A percentile compares a stretch with the other conserved stretches of the same genome.
Conservation (phyloP, 441 rosid genomes). For the Populus hybrid region DNA sequence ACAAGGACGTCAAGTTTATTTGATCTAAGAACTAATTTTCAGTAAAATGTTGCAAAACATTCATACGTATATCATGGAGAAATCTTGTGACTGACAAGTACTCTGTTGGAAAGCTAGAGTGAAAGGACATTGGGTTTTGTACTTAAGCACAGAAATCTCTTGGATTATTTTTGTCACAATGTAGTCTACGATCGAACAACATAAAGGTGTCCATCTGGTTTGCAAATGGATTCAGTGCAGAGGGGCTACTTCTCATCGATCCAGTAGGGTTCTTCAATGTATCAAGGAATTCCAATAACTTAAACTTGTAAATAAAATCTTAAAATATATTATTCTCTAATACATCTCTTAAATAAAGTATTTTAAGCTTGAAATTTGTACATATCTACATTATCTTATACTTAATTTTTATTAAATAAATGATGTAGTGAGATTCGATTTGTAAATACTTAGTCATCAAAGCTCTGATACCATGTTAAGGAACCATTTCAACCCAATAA, state of each 20-base stretch:
- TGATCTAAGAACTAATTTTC: background rate
- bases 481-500: too few species aligned
- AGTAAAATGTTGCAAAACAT: background rate
- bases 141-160: slow-evolving; percentile 4
- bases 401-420: too few species aligned
- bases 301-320: too few species aligned
- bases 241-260: slow-evolving; percentile 31
- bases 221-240: slow-evolving; percentile 46
- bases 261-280: background rate
- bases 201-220: slow-evolving; percentile 14
- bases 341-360: too few species aligned
- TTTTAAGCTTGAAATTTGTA: too few species aligned
- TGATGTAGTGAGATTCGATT: too few species aligned
- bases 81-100: background rate
- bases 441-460: too few species aligned
- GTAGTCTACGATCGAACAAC: slow-evolving; percentile 25
- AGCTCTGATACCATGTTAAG: too few species aligned
- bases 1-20: background rate
- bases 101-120: background rate
- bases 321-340: too few species aligned
- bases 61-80: background rate
- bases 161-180: background rate
- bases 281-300: too few species aligned
- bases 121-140: background rate
- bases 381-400: too few species aligned